These are phyloP conservation scores for Tetratostichococcus sp. DNA, from an alignment of 139 green algal genomes.

Conservation along the genomic window DNA sequence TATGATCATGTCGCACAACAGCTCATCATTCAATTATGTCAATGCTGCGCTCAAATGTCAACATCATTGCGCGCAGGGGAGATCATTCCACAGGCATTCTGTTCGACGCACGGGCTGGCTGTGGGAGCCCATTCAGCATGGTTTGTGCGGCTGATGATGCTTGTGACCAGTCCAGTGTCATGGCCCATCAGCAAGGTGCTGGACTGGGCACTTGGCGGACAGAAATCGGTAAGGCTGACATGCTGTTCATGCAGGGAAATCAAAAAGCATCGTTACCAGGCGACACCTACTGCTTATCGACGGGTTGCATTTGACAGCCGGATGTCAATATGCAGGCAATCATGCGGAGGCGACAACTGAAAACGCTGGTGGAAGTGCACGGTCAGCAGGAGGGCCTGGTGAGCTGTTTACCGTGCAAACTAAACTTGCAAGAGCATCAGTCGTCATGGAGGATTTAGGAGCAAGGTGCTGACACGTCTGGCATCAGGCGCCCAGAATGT, in stretches of 20 bases:
- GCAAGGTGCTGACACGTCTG: too few relatives aligned
- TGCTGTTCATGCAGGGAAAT: background rate
- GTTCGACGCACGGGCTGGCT: background rate
- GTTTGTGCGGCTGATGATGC: background rate
- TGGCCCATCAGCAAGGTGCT: background rate
- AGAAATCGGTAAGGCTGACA: background rate
- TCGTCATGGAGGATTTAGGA: too few relatives aligned
- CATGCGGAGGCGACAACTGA: background rate
- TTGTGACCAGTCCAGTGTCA: background rate
- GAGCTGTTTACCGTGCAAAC: too few relatives aligned
- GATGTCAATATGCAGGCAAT: too few relatives aligned
- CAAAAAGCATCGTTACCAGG: too few relatives aligned
- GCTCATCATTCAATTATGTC: too few relatives aligned
- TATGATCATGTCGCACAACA: constrained; percentile 9
- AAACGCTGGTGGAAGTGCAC: background rate
- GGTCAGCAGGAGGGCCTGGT: background rate
- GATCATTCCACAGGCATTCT: constrained; percentile 25
- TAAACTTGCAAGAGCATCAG: too few relatives aligned
- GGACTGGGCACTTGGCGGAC: background rate
- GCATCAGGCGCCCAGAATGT: too few relatives aligned
- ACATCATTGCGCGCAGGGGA: constrained; percentile 10
- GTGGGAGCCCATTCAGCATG: background rate
- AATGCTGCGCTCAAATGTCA: too few relatives aligned
- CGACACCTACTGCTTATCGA: too few relatives aligned
- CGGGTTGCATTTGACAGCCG: too few relatives aligned